Conservation (phyloP, 1,139 yeast genomes). For the Kodamaea ohmeri region DNA sequence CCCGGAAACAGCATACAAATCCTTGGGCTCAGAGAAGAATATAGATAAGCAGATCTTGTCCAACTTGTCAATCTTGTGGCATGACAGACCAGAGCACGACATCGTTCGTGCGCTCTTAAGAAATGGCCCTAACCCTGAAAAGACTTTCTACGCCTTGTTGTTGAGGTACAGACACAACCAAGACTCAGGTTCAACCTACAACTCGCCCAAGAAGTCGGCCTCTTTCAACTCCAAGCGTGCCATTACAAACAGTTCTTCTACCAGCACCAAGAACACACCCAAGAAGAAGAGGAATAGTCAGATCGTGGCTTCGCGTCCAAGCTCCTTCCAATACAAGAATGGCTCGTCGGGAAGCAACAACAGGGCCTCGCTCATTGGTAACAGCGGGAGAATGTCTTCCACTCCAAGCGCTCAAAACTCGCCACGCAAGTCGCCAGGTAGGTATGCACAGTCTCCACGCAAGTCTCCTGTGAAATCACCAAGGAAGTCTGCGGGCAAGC, state of each 20-base stretch:
- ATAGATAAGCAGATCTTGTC: constrained; percentile 64
- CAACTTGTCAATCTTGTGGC: constrained; percentile 72
- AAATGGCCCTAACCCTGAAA: constrained; percentile 65
- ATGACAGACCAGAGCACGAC: constrained; percentile 59
- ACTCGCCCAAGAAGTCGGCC: constrained; percentile 19
- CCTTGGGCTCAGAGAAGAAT: constrained; percentile 45
- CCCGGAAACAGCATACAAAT: constrained; percentile 57
- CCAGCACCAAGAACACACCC: constrained; percentile 19
- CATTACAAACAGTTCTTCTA: constrained; percentile 20
- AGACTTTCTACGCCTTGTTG: constrained; percentile 69
- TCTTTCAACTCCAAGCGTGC: constrained; percentile 23
- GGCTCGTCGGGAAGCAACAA: constrained; percentile 12
- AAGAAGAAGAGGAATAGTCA: constrained; percentile 17
- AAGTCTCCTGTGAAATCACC: constrained; percentile 24
- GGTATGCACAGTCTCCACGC: constrained; percentile 18
- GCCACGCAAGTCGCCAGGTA: constrained; percentile 24
- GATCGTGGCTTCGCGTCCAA: constrained; percentile 19
- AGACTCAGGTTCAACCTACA: constrained; percentile 23
- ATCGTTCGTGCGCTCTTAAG: constrained; percentile 53
- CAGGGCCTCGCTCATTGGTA: constrained; percentile 23
- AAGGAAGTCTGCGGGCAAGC: constrained; percentile 9
- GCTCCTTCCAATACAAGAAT: constrained; percentile 21
- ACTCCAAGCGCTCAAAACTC: constrained; percentile 38
- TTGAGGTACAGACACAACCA: constrained; percentile 53
- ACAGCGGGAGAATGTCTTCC: constrained; percentile 22